Percentiles rank a stretch among this genome's conserved stretches.
phyloP scores from a whole-genome alignment of 2,329 filamentous ascomycete genomes.

The Phyllosticta capitalensis region DNA sequence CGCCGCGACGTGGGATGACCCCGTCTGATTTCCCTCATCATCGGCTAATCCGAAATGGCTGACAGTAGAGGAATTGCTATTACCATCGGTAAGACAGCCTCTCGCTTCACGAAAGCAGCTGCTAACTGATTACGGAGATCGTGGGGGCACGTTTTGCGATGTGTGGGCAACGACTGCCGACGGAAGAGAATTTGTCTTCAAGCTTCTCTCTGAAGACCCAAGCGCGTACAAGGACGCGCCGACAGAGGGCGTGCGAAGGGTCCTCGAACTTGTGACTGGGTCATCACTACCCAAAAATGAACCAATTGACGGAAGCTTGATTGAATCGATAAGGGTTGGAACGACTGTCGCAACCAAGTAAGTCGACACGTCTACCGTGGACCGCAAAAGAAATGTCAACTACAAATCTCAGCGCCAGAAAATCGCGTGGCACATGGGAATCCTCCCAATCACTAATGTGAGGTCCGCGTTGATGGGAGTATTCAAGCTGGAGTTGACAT shows the following conservation, averaged over 20 bases:
- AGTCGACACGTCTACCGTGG: no score
- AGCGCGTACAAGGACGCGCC: conserved; percentile 24
- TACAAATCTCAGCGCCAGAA: no score
- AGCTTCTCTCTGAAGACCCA: conserved; percentile 22
- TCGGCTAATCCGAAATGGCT: neutral
- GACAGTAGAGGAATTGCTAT: neutral
- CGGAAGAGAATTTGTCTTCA: conserved; percentile 17
- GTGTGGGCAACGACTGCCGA: conserved; percentile 5
- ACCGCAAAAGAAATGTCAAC: no score
- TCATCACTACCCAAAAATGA: conserved; percentile 15
- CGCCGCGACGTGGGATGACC: neutral
- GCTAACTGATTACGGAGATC: neutral
- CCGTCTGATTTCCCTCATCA: neutral
- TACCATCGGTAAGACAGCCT: conserved; percentile 1
- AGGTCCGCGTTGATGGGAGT: no score
- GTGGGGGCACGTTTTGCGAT: conserved; percentile 9
- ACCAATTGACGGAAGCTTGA: conserved; percentile 16
- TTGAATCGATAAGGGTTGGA: conserved; percentile 17
- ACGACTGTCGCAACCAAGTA: conserved; percentile 18
- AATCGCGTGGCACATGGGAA: no score
- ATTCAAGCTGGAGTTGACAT: no score
- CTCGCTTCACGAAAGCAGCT: no score
- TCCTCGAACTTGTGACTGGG: conserved; percentile 16
- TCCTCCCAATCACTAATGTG: no score
- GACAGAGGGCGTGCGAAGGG: conserved; percentile 23